A percentile compares a stretch with the other conserved stretches of the same genome.
These are phyloP conservation scores for Pyricularia grisea DNA, from an alignment of 2,329 filamentous ascomycete species.

Conservation along the genomic window DNA sequence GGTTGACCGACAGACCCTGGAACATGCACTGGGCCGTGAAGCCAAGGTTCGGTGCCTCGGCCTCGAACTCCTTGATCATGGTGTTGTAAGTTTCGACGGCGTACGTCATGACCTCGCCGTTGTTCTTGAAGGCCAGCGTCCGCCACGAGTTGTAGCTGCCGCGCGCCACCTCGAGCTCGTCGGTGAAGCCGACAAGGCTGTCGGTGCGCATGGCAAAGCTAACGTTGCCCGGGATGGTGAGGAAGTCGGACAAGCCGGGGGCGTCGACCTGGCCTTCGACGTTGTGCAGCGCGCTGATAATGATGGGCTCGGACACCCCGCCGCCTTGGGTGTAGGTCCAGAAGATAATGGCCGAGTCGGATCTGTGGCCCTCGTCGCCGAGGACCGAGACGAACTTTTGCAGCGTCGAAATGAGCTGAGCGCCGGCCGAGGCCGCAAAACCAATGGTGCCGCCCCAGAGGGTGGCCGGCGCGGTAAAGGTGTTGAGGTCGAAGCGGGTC, in stretches of 20 bases:
- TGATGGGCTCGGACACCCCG: constrained; percentile 6
- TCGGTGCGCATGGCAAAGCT: constrained; percentile 10
- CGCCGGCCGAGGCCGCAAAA: constrained; percentile 3
- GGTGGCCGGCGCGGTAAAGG: constrained; percentile 5
- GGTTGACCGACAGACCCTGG: constrained; percentile 13
- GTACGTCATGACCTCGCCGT: constrained; percentile 22
- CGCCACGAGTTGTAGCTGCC: constrained; percentile 22
- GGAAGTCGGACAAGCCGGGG: constrained; percentile 11
- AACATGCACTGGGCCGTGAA: constrained; percentile 16
- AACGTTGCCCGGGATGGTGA: constrained; percentile 11
- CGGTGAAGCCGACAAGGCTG: constrained; percentile 12
- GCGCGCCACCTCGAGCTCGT: constrained; percentile 10
- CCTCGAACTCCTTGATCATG: neutral
- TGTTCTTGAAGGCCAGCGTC: constrained; percentile 24
- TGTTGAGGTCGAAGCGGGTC: constrained; percentile 14
- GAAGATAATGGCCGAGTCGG: constrained; percentile 10
- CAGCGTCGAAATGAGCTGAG: constrained; percentile 8
- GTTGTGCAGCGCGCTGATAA: constrained; percentile 9
- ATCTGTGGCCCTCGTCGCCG: constrained; percentile 5
- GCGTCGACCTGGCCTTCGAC: constrained; percentile 10
- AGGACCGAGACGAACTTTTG: constrained; percentile 10
- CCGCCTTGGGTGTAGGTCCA: constrained; percentile 12
- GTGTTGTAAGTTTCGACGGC: constrained; percentile 18
- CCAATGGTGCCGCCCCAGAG: constrained; percentile 17
- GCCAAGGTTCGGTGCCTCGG: constrained; percentile 13